These are phyloP conservation scores for Ambrosia artemisiifolia DNA, from an alignment of 129 eudicot genomes.

Conservation along the genomic window DNA sequence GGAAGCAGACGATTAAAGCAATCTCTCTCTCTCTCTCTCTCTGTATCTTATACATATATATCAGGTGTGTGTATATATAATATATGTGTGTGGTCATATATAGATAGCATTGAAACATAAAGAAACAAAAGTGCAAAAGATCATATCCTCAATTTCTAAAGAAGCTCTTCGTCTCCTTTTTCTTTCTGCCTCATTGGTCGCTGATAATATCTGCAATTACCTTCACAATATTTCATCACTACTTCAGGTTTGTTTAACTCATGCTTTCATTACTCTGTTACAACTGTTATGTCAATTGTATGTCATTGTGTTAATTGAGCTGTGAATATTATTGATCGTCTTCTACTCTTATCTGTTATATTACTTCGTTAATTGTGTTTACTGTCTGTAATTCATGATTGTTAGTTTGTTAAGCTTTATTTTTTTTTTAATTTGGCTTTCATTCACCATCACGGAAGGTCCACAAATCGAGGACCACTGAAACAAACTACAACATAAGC, in stretches of 20 bases:
- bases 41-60: constrained; percentile 2
- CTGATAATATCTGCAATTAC: constrained; percentile 1
- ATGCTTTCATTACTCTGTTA: background rate
- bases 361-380: constrained; percentile 8
- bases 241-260: constrained; percentile 17
- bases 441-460: no score
- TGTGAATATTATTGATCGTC: background rate
- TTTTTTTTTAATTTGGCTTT: no score
- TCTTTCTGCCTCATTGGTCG: constrained; percentile 16
- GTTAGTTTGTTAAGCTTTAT: no score
- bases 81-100: background rate
- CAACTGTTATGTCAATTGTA: background rate
- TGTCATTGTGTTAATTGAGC: background rate
- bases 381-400: constrained; percentile 6
- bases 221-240: constrained; percentile 5
- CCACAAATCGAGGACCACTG: no score
- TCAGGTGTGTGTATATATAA: background rate
- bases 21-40: constrained; percentile 13
- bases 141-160: constrained; percentile 10
- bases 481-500: no score
- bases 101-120: constrained; percentile 8
- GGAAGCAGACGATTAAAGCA: constrained; percentile 33
- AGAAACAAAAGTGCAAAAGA: constrained; percentile 22
- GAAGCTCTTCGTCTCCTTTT: constrained; percentile 17
- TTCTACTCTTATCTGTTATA: constrained; percentile 13